Conservation (phyloP, 768 basidiomycete genomes). For the Trametes cingulata region DNA sequence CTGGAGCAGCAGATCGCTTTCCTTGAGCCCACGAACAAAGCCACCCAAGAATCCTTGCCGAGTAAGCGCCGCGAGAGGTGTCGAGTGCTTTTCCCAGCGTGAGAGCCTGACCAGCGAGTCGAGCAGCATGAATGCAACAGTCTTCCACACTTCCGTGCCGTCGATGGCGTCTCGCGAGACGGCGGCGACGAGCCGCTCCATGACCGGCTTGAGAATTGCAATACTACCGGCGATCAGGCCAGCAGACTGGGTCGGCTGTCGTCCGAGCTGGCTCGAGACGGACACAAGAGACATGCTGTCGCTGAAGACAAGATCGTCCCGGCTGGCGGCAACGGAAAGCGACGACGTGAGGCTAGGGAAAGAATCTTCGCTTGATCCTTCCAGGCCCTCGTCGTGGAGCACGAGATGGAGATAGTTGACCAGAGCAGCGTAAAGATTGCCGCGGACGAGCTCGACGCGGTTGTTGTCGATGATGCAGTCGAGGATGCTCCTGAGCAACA, state of each 20-base stretch:
- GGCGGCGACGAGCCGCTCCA: conserved; percentile 72
- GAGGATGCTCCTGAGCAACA: conserved; percentile 71
- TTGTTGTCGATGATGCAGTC: conserved; percentile 76
- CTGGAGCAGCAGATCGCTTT: conserved; percentile 73
- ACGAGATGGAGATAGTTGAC: conserved; percentile 90
- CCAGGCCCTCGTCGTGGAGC: conserved; percentile 14
- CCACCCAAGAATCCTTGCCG: conserved; percentile 78
- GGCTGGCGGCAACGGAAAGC: conserved; percentile 27
- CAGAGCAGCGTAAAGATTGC: conserved; percentile 91
- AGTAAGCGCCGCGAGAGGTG: conserved; percentile 56
- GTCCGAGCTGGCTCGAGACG: conserved; percentile 9
- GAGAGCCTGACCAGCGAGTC: conserved; percentile 79
- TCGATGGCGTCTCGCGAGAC: conserved; percentile 92
- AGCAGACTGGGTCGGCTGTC: neutral
- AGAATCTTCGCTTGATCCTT: neutral
- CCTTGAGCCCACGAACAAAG: conserved; percentile 83
- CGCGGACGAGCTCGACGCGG: conserved; percentile 82
- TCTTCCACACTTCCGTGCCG: conserved; percentile 96
- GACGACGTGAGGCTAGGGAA: conserved; percentile 17
- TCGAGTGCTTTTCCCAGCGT: conserved; percentile 65
- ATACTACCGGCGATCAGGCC: conserved; percentile 64
- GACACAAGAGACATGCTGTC: conserved; percentile 36
- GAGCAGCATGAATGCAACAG: conserved; percentile 88
- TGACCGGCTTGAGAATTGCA: conserved; percentile 59
- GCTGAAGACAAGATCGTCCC: conserved; percentile 42